phyloP scores from a whole-genome alignment of 768 basidiomycete genomes.

The Lenzites betulinus region DNA sequence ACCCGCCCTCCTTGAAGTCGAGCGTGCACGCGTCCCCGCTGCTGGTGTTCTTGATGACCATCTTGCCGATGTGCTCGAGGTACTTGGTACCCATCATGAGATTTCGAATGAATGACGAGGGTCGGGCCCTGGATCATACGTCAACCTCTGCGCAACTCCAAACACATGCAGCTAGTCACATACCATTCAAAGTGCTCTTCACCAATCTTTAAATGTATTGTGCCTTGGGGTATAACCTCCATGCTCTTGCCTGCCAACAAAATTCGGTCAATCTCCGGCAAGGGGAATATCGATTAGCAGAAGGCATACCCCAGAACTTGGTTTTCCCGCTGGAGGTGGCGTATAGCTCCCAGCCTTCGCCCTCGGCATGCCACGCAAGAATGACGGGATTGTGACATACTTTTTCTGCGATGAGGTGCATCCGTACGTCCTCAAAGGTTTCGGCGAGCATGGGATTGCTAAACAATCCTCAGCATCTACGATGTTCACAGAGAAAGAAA shows the following conservation, averaged over 20 bases:
- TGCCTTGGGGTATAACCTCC: slow-evolving; percentile 82
- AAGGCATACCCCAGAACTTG: slow-evolving; percentile 82
- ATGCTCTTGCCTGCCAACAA: slow-evolving; percentile 72
- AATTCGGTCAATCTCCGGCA: slow-evolving; percentile 24
- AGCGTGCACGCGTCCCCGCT: slow-evolving; percentile 61
- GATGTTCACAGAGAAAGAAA: not conserved
- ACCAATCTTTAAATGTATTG: slow-evolving; percentile 65
- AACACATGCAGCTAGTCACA: slow-evolving; percentile 21
- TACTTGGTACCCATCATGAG: slow-evolving; percentile 91
- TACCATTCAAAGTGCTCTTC: slow-evolving; percentile 74
- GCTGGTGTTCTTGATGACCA: slow-evolving; percentile 68
- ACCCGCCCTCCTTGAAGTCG: slow-evolving; percentile 87
- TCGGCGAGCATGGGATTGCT: slow-evolving; percentile 90
- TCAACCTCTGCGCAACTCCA: not conserved
- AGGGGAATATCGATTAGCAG: slow-evolving; percentile 9
- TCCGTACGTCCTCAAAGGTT: slow-evolving; percentile 81
- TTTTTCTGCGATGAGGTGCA: slow-evolving; percentile 87
- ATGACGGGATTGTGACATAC: slow-evolving; percentile 83
- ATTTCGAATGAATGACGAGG: slow-evolving; percentile 87
- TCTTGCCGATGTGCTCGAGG: slow-evolving; percentile 80
- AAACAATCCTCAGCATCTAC: not conserved
- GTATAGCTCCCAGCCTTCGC: slow-evolving; percentile 71
- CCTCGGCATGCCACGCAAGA: slow-evolving; percentile 85
- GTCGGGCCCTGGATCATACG: slow-evolving; percentile 64
- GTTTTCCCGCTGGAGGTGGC: slow-evolving; percentile 83